Conservation (phyloP, 148 eudicot genomes). For the Bassia scoparia region DNA sequence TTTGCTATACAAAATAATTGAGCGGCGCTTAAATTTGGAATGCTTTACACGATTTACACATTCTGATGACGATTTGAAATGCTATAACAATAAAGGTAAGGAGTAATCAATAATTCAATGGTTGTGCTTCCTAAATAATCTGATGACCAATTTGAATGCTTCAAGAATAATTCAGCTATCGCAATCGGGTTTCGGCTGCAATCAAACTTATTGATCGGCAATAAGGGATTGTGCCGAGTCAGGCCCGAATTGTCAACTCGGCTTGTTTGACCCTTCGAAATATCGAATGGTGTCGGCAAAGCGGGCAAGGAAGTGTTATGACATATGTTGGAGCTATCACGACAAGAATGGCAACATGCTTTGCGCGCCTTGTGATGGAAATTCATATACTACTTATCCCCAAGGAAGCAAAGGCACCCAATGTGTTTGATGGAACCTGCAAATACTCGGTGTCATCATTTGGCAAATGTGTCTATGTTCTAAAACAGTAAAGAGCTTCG, state of each 20-base stretch:
- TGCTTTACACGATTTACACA: background rate
- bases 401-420: conserved; percentile 89
- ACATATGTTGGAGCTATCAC: conserved; percentile 93
- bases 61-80: too few relatives aligned
- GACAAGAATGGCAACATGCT: conserved; percentile 70
- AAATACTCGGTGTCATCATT: conserved; percentile 1
- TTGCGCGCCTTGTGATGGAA: conserved; percentile 82
- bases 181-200: background rate
- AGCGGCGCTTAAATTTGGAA: background rate
- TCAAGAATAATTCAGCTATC: background rate
- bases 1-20: background rate
- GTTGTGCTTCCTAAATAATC: background rate
- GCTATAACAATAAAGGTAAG: conserved; percentile 2
- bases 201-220: conserved; percentile 60
- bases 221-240: conserved; percentile 62
- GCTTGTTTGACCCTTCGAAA: conserved; percentile 68
- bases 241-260: conserved; percentile 61
- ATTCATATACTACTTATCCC: conserved; percentile 86
- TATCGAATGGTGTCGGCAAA: conserved; percentile 77
- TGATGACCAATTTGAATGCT: too few relatives aligned
- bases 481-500: too few relatives aligned
- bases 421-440: conserved; percentile 87
- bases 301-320: conserved; percentile 80
- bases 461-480: background rate
- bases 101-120: background rate